phyloP scores from a whole-genome alignment of 2,329 filamentous ascomycete genomes.

The Leptodontidium sp. region DNA sequence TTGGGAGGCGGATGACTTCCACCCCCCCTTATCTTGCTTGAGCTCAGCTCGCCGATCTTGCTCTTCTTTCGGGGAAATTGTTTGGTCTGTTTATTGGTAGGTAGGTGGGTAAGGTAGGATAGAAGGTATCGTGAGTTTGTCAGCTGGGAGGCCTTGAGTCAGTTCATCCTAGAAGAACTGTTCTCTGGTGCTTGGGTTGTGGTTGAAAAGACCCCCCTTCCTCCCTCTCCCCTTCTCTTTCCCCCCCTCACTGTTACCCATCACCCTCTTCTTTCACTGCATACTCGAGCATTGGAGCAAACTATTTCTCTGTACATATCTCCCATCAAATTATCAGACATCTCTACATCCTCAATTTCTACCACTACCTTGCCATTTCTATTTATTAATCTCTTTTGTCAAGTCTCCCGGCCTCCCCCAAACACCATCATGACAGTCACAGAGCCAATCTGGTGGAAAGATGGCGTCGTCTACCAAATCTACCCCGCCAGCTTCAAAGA shows the following conservation, averaged over 20 bases:
- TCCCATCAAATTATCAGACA: background rate
- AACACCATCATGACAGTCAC: conserved; percentile 12
- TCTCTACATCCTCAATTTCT: background rate
- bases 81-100: background rate
- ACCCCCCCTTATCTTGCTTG: background rate
- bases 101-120: no score
- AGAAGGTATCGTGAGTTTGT: conserved; percentile 26
- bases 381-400: background rate
- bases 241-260: background rate
- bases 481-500: conserved; percentile 66
- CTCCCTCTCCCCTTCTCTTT: background rate
- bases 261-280: background rate
- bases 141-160: conserved; percentile 14
- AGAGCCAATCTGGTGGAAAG: conserved; percentile 60
- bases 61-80: background rate
- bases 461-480: conserved; percentile 64
- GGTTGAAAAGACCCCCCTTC: background rate
- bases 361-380: background rate
- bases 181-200: background rate
- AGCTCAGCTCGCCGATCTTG: background rate
- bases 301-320: background rate
- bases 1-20: background rate
- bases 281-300: no score
- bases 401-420: no score
- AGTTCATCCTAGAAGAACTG: background rate